Conservation (phyloP, 2,329 filamentous ascomycete species). For the Cladosporium sphaerospermum region DNA sequence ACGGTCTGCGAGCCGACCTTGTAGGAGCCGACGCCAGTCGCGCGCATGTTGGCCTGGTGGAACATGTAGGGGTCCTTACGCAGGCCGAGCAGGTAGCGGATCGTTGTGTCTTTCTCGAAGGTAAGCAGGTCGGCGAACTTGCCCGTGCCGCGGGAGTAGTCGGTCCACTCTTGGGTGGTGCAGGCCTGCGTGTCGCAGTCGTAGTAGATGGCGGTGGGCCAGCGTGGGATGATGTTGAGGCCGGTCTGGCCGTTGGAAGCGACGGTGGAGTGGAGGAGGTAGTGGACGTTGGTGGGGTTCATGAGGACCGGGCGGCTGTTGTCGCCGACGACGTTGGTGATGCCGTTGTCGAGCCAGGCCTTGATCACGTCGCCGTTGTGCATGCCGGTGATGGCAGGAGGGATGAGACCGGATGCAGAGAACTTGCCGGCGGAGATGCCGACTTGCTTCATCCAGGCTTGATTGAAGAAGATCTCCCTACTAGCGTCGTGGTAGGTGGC, state of each 20-base stretch:
- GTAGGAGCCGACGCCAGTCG: constrained; percentile 41
- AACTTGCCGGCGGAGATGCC: constrained; percentile 46
- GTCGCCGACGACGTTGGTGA: constrained; percentile 56
- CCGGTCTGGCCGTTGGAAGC: constrained; percentile 50
- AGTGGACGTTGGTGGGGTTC: constrained; percentile 48
- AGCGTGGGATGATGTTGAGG: constrained; percentile 53
- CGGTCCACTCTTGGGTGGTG: constrained; percentile 55
- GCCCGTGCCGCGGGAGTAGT: constrained; percentile 51
- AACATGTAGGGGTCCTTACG: constrained; percentile 56
- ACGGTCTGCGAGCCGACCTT: constrained; percentile 44
- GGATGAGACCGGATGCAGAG: constrained; percentile 52
- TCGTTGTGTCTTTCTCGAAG: constrained; percentile 48
- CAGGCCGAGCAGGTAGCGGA: constrained; percentile 51
- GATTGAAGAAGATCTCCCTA: constrained; percentile 56
- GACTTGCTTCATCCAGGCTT: constrained; percentile 51
- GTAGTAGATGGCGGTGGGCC: constrained; percentile 59
- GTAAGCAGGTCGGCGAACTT: constrained; percentile 47
- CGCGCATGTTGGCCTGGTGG: constrained; percentile 56
- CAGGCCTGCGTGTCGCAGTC: constrained; percentile 55
- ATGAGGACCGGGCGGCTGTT: constrained; percentile 53
- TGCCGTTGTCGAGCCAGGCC: constrained; percentile 56
- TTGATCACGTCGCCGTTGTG: constrained; percentile 58
- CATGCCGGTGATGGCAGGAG: constrained; percentile 57
- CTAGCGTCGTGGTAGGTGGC: constrained; percentile 52
- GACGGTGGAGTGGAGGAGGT: constrained; percentile 49